Evolutionary conservation across 345 rosid species (phyloP), one percentile per base, ranked within the genome.

Genomic region (Leavenworthia alabamica): DNA sequence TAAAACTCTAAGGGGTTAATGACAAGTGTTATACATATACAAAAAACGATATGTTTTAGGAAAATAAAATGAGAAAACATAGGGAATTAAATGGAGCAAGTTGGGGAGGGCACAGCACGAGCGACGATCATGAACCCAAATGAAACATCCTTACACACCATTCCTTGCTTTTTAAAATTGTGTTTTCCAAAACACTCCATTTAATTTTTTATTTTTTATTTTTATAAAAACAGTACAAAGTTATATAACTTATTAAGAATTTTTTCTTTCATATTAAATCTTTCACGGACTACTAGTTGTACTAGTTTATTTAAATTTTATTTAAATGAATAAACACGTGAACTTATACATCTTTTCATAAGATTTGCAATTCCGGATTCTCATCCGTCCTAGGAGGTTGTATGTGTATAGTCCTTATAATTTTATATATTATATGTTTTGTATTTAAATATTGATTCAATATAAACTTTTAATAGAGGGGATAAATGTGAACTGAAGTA

Each of bases 351-450:
- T 28, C 42, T 70, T 69, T 62, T 61, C 51, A 37, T 70, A 54
- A 44, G 23, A 28, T 62, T 58, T 70, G 63, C 51, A 28, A 8
- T 70, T 62, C 68, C 74, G 68, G 74, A 70, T 70, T 70, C 63
- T 54, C 62, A 37, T 70, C 74, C 74, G 74, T 70, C 68, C 68
- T 70, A 62, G 74, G 74, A 70, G 65, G 19, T 58, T 49, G 60
- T 20, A 58, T 29, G 17, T 44, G 8, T 44, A 35, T 31, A 31
- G 1, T 28, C 26, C 13, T 40, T 20, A 51, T 28, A 50, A 48
- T 14, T 5, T 11, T 36, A 36, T 4, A 12, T 1, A 37, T 37
- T 37, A 37, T 37, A 13, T 37, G 41, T 37, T 5, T 37, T 37
- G 16, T 37, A 37, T 1, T 8, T 37, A 37, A n/a, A 37, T 0